These are phyloP conservation scores for Cantharellus cinnabarinus DNA, from an alignment of 768 basidiomycete species.

Conservation along the genomic window DNA sequence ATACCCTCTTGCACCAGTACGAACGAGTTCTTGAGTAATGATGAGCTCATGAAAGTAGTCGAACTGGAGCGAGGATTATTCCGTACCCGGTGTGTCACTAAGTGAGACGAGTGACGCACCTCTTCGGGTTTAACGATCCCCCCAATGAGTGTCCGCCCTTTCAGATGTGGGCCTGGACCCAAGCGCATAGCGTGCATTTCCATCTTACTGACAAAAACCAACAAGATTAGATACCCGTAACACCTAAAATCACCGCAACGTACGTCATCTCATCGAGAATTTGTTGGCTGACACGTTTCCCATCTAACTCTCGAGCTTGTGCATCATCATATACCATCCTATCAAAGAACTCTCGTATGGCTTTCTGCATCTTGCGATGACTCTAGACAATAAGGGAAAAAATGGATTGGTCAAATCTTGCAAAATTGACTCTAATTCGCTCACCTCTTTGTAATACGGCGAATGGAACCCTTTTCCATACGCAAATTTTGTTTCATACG, in stretches of 20 bases:
- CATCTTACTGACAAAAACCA: neutral
- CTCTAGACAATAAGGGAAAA: conserved; percentile 21
- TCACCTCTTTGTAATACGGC: conserved; percentile 60
- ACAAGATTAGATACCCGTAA: neutral
- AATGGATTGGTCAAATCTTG: neutral
- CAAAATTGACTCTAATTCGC: conserved; percentile 8
- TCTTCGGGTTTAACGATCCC: conserved; percentile 62
- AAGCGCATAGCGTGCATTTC: conserved; percentile 67
- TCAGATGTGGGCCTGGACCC: conserved; percentile 75
- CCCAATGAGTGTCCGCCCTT: conserved; percentile 55
- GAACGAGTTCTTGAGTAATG: conserved; percentile 60
- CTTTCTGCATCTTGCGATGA: conserved; percentile 40
- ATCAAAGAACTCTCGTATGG: conserved; percentile 44
- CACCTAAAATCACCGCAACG: conserved; percentile 3
- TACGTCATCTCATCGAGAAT: conserved; percentile 70
- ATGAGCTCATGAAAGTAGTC: conserved; percentile 91
- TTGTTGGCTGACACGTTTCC: conserved; percentile 62
- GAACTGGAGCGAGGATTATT: conserved; percentile 21
- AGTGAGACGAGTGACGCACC: conserved; percentile 7
- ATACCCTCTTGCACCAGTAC: conserved; percentile 70
- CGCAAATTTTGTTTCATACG: neutral
- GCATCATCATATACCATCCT: conserved; percentile 30
- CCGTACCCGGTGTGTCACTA: neutral
- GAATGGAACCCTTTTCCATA: conserved; percentile 32
- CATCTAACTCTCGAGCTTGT: conserved; percentile 60